These are phyloP conservation scores for Aspergillus diversus DNA, from an alignment of 495 filamentous ascomycete genomes.

Conservation along the genomic window DNA sequence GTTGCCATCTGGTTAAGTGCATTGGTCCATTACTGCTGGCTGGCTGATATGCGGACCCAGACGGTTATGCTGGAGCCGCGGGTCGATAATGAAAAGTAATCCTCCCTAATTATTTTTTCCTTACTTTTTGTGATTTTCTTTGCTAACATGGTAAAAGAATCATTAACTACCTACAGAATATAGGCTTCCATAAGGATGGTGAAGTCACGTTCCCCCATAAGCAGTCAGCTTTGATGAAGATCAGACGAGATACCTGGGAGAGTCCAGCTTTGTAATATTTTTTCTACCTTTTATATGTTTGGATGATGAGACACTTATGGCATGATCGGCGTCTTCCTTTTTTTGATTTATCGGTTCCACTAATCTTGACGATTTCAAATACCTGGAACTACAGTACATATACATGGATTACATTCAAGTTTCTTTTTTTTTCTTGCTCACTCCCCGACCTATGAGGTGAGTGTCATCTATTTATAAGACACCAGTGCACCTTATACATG, in stretches of 20 bases:
- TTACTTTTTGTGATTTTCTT: background rate
- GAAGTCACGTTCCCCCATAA: slow-evolving; percentile 93
- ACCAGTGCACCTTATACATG: too few species aligned
- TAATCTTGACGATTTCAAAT: too few species aligned
- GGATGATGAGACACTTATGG: background rate
- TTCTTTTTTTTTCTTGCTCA: too few species aligned
- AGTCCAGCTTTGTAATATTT: slow-evolving; percentile 68
- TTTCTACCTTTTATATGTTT: slow-evolving; percentile 1
- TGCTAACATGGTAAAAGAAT: slow-evolving; percentile 57
- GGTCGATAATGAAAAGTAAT: slow-evolving; percentile 88
- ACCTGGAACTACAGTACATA: too few species aligned
- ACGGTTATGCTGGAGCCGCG: slow-evolving; percentile 84
- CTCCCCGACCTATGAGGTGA: too few species aligned
- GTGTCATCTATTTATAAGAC: too few species aligned
- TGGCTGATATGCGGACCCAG: slow-evolving; percentile 80
- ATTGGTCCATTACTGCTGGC: slow-evolving; percentile 81
- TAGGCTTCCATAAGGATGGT: slow-evolving; percentile 86
- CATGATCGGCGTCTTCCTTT: background rate
- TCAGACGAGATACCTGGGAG: slow-evolving; percentile 81
- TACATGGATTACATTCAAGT: too few species aligned
- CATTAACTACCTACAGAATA: slow-evolving; percentile 70
- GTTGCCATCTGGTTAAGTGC: slow-evolving; percentile 81
- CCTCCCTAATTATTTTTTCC: slow-evolving; percentile 19
- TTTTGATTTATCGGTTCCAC: background rate
- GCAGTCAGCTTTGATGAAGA: slow-evolving; percentile 83